Conservation (phyloP, 192 early-diverging fungal species). For the Coemansia interrupta region DNA sequence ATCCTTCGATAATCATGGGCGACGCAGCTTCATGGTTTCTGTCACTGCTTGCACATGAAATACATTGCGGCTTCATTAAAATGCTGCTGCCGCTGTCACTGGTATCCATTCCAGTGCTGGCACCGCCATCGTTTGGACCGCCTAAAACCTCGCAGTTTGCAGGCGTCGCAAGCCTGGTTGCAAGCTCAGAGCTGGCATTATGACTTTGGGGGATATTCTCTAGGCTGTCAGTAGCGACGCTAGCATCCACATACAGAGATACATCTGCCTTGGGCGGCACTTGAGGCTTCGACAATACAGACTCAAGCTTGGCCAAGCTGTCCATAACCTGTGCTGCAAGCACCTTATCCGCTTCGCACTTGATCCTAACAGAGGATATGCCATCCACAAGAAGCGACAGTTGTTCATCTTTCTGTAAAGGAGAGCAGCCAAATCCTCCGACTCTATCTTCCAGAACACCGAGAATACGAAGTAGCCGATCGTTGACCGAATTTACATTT, state of each 20-base stretch:
- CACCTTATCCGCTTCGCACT: conserved; percentile 15
- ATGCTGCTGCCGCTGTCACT: not conserved
- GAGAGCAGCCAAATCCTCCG: not conserved
- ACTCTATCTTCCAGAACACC: not conserved
- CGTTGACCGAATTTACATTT: not conserved
- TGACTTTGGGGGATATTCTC: not conserved
- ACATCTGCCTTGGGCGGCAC: not conserved
- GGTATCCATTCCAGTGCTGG: not conserved
- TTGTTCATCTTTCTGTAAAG: not conserved
- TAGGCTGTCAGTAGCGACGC: conserved; percentile 1
- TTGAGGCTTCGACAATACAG: conserved; percentile 5
- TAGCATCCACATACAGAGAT: not conserved
- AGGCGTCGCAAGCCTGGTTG: not conserved
- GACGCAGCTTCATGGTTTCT: not conserved
- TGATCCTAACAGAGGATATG: conserved; percentile 11
- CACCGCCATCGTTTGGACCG: not conserved
- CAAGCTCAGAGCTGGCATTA: not conserved
- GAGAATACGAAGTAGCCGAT: not conserved
- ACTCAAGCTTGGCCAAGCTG: conserved; percentile 16
- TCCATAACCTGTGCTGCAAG: conserved; percentile 7
- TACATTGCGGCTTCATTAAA: not conserved
- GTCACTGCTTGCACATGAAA: not conserved
- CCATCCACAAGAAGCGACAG: conserved; percentile 12
- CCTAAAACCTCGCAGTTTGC: not conserved
- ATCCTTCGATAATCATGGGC: not conserved